Conservation (phyloP, 805 yeast genomes). For the Monosporozyma unispora region DNA sequence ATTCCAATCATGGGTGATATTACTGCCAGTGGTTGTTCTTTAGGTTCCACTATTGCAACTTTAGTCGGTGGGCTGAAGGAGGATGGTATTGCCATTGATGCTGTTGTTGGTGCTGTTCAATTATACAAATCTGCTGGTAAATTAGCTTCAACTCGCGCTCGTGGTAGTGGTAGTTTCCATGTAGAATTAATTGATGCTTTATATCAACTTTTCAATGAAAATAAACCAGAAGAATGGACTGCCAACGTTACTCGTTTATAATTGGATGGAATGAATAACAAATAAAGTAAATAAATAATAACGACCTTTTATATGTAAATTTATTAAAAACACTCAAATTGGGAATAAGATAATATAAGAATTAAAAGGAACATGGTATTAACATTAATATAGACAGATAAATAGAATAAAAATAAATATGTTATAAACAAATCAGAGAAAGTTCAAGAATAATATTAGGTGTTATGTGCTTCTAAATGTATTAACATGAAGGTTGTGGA, state of each 20-base stretch:
- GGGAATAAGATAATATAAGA: background rate
- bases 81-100: slow-evolving; percentile 31
- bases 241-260: slow-evolving; percentile 7
- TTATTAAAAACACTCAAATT: background rate
- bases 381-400: background rate
- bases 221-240: slow-evolving; percentile 23
- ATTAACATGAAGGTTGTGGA: background rate
- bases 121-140: slow-evolving; percentile 57
- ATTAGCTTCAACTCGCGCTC: slow-evolving; percentile 35
- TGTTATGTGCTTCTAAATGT: background rate
- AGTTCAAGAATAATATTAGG: background rate
- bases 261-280: background rate
- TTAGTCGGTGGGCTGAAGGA: slow-evolving; percentile 39
- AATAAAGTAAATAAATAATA: background rate
- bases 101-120: slow-evolving; percentile 46
- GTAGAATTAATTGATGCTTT: slow-evolving; percentile 25
- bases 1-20: slow-evolving; percentile 52
- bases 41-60: slow-evolving; percentile 65
- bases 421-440: background rate
- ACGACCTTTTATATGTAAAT: background rate
- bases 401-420: background rate
- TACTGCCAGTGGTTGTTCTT: slow-evolving; percentile 78
- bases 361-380: background rate
- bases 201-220: slow-evolving; percentile 18
- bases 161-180: slow-evolving; percentile 32